Evolutionary conservation across 2,329 filamentous ascomycete genomes (phyloP), one percentile per base, ranked within the genome.

Genomic region (Xylariaceae sp.): DNA sequence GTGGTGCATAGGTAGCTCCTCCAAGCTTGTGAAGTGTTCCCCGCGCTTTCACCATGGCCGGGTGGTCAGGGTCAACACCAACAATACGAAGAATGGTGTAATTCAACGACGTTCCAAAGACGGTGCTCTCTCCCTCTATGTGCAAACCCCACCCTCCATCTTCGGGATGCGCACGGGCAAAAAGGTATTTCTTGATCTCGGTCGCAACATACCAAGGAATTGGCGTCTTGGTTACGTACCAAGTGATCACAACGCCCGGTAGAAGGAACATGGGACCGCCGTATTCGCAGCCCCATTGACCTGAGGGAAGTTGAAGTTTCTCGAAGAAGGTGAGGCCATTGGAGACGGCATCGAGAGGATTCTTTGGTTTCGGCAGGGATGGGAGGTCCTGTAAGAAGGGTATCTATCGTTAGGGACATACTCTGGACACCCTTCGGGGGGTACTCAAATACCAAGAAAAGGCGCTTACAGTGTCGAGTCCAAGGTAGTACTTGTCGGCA

Each of bases 121-220:
- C 92, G 0, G 90, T 92, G 70, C 90, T 96, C 65, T 96, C 89
- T 18, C 88, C 95, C 73, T 99, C 95, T 52, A 96, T 96, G 66
- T 99, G 95, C 40, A 99, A 77, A 0, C 95, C 95, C 95, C 95
- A 99, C 6, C 95, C 95, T n/a, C 95, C 93, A 73, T 98, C 91
- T 47, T 90, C 84, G 0, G 90, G 88, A 64, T 96, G 80, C 48
- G 93, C 91, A 50, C 92, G 87, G 3, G 91, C 90, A 68, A 91
- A 90, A 1, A 99, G 80, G 74, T 99, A 99, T 65, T 93, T 91
- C 71, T 89, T 93, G 70, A 99, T 96, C 73, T 96, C 95, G 44
- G 86, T 91, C 20, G 88, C 87, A 71, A 92, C 88, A 56, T 89
- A 85, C 59, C 86, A 84, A 1, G 92, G 87, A 54, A 99, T 90